These are phyloP conservation scores for Rhodotorula sphaerocarpa DNA, from an alignment of 768 basidiomycete species.

Conservation along the genomic window DNA sequence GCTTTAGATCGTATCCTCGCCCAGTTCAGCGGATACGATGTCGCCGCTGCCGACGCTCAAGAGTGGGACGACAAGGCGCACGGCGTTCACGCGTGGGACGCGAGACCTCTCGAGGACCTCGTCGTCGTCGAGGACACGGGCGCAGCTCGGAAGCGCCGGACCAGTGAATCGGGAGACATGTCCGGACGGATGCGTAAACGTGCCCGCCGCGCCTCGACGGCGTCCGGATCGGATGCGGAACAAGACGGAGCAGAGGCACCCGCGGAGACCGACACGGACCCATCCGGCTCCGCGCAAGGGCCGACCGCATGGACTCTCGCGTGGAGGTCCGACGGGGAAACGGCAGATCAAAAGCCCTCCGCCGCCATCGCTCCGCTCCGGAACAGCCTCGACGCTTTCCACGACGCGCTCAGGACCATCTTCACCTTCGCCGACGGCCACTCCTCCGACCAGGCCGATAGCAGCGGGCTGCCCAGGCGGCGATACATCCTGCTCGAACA, in stretches of 20 bases:
- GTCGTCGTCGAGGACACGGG: slow-evolving; percentile 1
- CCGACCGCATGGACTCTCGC: slow-evolving; percentile 12
- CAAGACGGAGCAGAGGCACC: neutral
- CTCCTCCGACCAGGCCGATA: neutral
- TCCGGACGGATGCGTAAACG: neutral
- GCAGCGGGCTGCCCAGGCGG: neutral
- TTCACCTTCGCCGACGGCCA: neutral
- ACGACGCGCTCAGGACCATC: slow-evolving; percentile 16
- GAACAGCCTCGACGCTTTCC: slow-evolving; percentile 27
- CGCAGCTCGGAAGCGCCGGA: neutral
- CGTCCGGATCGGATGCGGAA: neutral
- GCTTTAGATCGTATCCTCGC: slow-evolving; percentile 19
- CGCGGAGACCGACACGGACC: neutral
- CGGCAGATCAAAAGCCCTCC: neutral
- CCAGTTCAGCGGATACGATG: slow-evolving; percentile 5
- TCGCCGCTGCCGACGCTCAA: no score
- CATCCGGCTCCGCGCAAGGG: neutral
- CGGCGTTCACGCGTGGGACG: slow-evolving; percentile 17
- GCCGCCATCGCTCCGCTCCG: slow-evolving; percentile 13
- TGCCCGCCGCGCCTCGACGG: no score
- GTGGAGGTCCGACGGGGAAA: slow-evolving; percentile 1
- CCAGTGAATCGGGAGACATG: neutral
- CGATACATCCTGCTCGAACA: slow-evolving; percentile 25
- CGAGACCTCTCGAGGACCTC: neutral
- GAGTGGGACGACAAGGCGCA: slow-evolving; percentile 5